Evolutionary conservation across 164 flowering plant genomes (phyloP), one percentile per base, ranked within the genome.

Genomic region (Brasenia schreberi): DNA sequence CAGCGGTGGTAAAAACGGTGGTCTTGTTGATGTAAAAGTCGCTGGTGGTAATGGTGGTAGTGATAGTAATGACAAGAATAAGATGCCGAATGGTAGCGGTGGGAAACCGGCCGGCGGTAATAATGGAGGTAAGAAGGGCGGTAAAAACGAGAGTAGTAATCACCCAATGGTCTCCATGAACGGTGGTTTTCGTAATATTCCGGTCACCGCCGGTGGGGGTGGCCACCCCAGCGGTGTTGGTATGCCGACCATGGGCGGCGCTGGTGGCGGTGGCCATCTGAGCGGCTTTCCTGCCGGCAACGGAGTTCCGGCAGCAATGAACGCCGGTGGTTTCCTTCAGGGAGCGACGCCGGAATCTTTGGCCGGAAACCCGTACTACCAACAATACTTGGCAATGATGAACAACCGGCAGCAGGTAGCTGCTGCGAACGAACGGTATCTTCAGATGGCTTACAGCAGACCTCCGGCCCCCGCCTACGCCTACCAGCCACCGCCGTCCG

Each of bases 401-500:
- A 81, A 89, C 86, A 85, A 87, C 96, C 85, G 86, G 74, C 98
- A 89, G 69, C 92, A 89, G 60, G 77, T 83, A 1, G 84, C 84
- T 10, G 72, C 75, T 62, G 94, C 88, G 7, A 83, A 83, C 60
- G 87, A 86, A 44, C 65, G 87, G 78, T 89, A 84, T 69, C 96
- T 90, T 65, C 96, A 89, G 0, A 89, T 94, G 97, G 87, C 85
- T 93, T 89, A 89, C 63, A 88, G 88, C 0, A 73, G 90, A 66
- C 95, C 89, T 0, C 94, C 93, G 1, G 56, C 56, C 12, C 90
- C 97, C 5, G 89, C 93, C 0, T 80, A 83, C 23, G 85, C 81
- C 61, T 89, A 85, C 80, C 69, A 80, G 80, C 83, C 88, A 6
- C 83, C 78, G 1, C 82, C 78, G 10, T 33, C 74, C 5, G 33